Conservation (phyloP, 768 basidiomycete genomes). For the Infundibulicybe gibba region DNA sequence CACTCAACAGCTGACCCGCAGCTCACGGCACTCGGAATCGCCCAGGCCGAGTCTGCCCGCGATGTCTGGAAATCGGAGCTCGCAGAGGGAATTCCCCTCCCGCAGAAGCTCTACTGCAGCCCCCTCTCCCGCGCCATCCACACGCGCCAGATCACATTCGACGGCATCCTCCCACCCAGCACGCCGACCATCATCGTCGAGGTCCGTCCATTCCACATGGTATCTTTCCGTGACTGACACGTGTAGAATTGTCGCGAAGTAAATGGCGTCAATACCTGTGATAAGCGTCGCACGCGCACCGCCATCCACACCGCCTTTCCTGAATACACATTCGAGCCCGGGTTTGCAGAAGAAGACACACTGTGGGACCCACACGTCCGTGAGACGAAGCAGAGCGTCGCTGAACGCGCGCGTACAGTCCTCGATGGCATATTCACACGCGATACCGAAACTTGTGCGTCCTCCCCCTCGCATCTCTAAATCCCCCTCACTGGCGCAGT, state of each 20-base stretch:
- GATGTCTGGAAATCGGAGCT: slow-evolving; percentile 48
- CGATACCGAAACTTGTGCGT: slow-evolving; percentile 45
- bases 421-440: slow-evolving; percentile 54
- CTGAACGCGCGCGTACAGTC: slow-evolving; percentile 43
- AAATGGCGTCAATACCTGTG: slow-evolving; percentile 68
- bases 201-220: slow-evolving; percentile 27
- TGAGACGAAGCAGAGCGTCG: slow-evolving; percentile 46
- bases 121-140: slow-evolving; percentile 60
- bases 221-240: neutral
- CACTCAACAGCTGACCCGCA: slow-evolving; percentile 53
- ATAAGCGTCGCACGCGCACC: slow-evolving; percentile 49
- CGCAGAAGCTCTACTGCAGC: slow-evolving; percentile 56
- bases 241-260: slow-evolving; percentile 63
- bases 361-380: slow-evolving; percentile 54
- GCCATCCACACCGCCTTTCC: slow-evolving; percentile 50
- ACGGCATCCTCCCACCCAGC: slow-evolving; percentile 23
- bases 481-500: slow-evolving; percentile 32
- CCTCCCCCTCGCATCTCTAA: neutral
- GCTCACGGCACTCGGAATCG: slow-evolving; percentile 54
- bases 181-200: slow-evolving; percentile 44
- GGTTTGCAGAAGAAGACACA: slow-evolving; percentile 60
- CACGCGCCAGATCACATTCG: slow-evolving; percentile 54
- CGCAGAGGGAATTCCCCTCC: slow-evolving; percentile 39
- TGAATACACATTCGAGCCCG: slow-evolving; percentile 48
- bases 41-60: slow-evolving; percentile 47